These are phyloP conservation scores for Pogostemon cablin DNA, from an alignment of 257 asterid species.

Conservation along the genomic window DNA sequence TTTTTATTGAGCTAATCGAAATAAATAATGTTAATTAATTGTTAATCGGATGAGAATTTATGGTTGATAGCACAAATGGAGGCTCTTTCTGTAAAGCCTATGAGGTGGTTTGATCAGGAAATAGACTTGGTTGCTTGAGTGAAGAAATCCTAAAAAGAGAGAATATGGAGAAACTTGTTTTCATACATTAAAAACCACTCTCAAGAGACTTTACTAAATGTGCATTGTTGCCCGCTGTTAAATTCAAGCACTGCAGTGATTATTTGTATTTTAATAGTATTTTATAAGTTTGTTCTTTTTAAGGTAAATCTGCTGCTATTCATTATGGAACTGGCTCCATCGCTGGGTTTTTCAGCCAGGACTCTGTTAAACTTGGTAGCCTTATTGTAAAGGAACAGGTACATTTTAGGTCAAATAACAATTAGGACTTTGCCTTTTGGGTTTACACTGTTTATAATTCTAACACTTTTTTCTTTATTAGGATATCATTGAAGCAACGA, in stretches of 20 bases:
- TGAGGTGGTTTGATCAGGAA: background rate
- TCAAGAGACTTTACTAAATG: background rate
- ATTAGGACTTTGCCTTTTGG: background rate
- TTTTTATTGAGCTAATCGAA: no score
- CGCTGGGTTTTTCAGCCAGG: conserved; percentile 87
- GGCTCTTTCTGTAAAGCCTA: conserved; percentile 10
- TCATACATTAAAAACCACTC: conserved; percentile 3
- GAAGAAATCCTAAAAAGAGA: background rate
- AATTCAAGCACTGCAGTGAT: background rate
- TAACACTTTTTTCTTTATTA: conserved; percentile 33
- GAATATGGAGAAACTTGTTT: conserved; percentile 12
- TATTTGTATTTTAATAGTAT: conserved; percentile 8
- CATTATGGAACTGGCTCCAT: conserved; percentile 92
- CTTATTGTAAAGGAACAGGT: conserved; percentile 79
- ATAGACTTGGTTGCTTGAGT: background rate
- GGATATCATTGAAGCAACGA: conserved; percentile 91
- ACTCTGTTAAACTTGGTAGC: conserved; percentile 60
- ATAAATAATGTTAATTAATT: no score
- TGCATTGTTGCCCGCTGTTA: background rate
- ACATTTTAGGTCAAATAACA: conserved; percentile 22
- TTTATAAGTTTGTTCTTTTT: conserved; percentile 22
- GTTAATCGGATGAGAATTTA: conserved; percentile 3
- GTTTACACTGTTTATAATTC: background rate
- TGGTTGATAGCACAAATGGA: background rate
- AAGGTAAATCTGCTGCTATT: conserved; percentile 88